Conservation (phyloP, 768 basidiomycete species). For the Lentinula lateritia region DNA sequence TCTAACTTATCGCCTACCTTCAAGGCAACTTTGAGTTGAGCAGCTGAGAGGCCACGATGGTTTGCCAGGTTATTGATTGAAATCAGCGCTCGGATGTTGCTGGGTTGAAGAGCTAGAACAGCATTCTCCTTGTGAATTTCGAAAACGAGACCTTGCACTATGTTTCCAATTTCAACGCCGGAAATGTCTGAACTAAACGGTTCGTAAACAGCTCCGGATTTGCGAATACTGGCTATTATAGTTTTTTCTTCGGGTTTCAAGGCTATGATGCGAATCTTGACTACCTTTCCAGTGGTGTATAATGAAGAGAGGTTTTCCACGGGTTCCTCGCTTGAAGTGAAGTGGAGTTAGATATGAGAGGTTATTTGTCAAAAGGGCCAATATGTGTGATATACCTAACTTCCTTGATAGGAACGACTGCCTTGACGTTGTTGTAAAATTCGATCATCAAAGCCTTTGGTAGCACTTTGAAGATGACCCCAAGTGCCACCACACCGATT, state of each 20-base stretch:
- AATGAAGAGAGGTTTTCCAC: conserved; percentile 49
- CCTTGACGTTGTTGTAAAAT: conserved; percentile 86
- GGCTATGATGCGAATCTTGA: conserved; percentile 75
- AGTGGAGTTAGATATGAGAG: conserved; percentile 4
- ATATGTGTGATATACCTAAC: conserved; percentile 50
- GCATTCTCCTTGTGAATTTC: conserved; percentile 86
- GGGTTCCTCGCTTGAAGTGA: conserved; percentile 54
- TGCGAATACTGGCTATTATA: conserved; percentile 83
- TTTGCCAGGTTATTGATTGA: conserved; percentile 87
- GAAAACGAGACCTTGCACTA: conserved; percentile 61
- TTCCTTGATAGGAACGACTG: conserved; percentile 74
- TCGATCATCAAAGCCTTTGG: conserved; percentile 82
- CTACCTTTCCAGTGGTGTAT: conserved; percentile 77
- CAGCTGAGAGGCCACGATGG: conserved; percentile 56
- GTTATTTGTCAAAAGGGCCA: background rate
- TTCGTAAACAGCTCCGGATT: conserved; percentile 54
- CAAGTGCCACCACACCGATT: conserved; percentile 70
- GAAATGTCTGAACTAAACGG: conserved; percentile 56
- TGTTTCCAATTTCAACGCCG: conserved; percentile 71
- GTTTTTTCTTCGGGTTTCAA: conserved; percentile 53
- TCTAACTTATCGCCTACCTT: conserved; percentile 66
- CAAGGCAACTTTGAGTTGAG: conserved; percentile 59
- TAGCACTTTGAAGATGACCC: conserved; percentile 76
- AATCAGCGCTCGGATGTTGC: conserved; percentile 71
- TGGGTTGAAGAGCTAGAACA: conserved; percentile 66